phyloP scores from a whole-genome alignment of 2,329 filamentous ascomycete genomes.

The Fusarium torreyae region DNA sequence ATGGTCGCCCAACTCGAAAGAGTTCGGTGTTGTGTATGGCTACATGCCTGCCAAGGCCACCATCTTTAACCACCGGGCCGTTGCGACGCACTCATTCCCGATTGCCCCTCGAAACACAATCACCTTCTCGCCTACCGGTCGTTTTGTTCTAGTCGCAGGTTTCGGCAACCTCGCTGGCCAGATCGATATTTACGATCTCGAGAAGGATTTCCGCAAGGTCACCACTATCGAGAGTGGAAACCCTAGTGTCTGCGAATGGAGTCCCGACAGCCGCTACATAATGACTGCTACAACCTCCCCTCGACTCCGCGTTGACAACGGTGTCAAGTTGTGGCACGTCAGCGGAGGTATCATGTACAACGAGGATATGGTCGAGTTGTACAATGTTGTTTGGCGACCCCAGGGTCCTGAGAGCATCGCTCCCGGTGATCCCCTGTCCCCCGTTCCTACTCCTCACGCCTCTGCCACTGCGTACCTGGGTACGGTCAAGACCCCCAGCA shows the following conservation, averaged over 20 bases:
- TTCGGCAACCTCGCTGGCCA: slow-evolving; percentile 98
- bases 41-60: slow-evolving; percentile 99
- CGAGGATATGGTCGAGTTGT: slow-evolving; percentile 94
- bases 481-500: slow-evolving; percentile 93
- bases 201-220: slow-evolving; percentile 93
- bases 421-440: slow-evolving; percentile 78
- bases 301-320: slow-evolving; percentile 95
- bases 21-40: slow-evolving; percentile 97
- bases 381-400: slow-evolving; percentile 91
- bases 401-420: slow-evolving; percentile 72
- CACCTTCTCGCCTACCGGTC: slow-evolving; percentile 91
- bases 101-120: slow-evolving; percentile 94
- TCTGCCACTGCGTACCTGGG: slow-evolving; percentile 87
- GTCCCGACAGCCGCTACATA: slow-evolving; percentile 94
- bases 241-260: slow-evolving; percentile 97
- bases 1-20: slow-evolving; percentile 98
- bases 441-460: slow-evolving; percentile 82
- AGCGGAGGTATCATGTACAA: slow-evolving; percentile 92
- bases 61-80: slow-evolving; percentile 93
- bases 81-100: slow-evolving; percentile 87
- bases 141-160: slow-evolving; percentile 93
- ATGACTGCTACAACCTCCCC: slow-evolving; percentile 98
- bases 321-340: slow-evolving; percentile 95
- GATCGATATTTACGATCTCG: slow-evolving; percentile 97
- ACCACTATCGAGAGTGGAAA: slow-evolving; percentile 96